Percentiles rank a stretch among this genome's conserved stretches.
These are phyloP conservation scores for Trebouxia gelatinosa DNA, from an alignment of 163 green algal genomes.

Conservation along the genomic window DNA sequence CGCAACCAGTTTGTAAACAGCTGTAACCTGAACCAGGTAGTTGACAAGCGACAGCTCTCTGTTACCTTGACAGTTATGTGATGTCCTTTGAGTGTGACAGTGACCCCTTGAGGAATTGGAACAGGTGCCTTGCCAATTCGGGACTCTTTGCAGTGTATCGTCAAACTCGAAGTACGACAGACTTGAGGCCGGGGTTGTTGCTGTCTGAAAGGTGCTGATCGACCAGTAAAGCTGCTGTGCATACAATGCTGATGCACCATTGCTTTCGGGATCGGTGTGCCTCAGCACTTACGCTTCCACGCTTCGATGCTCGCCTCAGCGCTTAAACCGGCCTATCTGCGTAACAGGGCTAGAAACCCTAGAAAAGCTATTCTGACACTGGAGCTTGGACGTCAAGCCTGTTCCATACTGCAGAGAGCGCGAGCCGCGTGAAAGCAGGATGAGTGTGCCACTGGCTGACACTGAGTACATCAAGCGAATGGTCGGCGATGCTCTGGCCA, in stretches of 20 bases:
- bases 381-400: too few species aligned
- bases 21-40: too few species aligned
- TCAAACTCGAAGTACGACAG: neutral
- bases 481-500: constrained; percentile 60
- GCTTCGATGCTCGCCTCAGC: too few species aligned
- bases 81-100: constrained; percentile 75
- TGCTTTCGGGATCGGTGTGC: too few species aligned
- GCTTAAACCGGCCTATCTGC: too few species aligned
- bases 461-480: constrained; percentile 56
- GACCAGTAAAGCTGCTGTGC: constrained; percentile 21
- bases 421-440: too few species aligned
- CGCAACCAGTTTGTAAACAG: too few species aligned
- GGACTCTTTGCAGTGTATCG: constrained; percentile 58
- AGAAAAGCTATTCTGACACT: too few species aligned
- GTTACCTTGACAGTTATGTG: constrained; percentile 87
- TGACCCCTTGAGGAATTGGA: constrained; percentile 79
- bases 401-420: too few species aligned
- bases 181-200: neutral
- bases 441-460: neutral
- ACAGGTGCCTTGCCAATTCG: constrained; percentile 84
- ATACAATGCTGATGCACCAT: constrained; percentile 15
- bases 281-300: too few species aligned
- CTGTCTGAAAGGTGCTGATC: neutral
- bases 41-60: neutral
- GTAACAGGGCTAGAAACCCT: too few species aligned